Conservation (phyloP, 371 early-diverging fungal genomes). For the Syncephalis fuscata region DNA sequence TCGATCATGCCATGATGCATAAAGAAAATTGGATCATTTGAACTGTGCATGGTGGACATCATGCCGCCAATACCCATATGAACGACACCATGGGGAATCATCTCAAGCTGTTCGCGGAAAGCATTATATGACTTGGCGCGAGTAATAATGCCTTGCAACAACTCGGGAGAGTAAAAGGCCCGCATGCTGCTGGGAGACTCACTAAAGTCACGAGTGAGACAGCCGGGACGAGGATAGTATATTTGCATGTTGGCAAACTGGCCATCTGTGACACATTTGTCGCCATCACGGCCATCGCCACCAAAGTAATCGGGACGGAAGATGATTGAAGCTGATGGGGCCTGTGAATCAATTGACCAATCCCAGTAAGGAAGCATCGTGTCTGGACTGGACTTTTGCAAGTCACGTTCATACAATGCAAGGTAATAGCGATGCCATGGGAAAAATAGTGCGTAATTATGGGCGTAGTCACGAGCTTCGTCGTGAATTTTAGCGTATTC, state of each 20-base stretch:
- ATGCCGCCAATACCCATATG: constrained; percentile 25
- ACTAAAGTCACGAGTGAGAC: constrained; percentile 15
- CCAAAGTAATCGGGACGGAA: not conserved
- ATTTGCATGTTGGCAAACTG: constrained; percentile 2
- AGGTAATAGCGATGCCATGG: not conserved
- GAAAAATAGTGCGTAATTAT: not conserved
- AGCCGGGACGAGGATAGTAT: constrained; percentile 3
- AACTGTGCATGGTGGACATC: constrained; percentile 16
- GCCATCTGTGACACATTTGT: constrained; percentile 9
- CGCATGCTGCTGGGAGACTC: constrained; percentile 9
- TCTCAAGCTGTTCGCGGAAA: constrained; percentile 21
- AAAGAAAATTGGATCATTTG: constrained; percentile 26
- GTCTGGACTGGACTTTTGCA: no score
- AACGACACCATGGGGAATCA: constrained; percentile 20
- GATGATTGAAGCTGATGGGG: not conserved
- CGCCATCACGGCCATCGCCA: constrained; percentile 2
- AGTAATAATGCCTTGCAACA: constrained; percentile 15
- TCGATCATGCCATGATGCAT: constrained; percentile 31
- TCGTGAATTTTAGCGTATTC: not conserved
- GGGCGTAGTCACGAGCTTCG: not conserved
- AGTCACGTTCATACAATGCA: no score
- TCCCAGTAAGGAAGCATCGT: not conserved
- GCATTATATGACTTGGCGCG: constrained; percentile 5
- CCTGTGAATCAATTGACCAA: constrained; percentile 1
- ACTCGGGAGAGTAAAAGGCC: constrained; percentile 19